Evolutionary conservation across 805 yeast genomes (phyloP).

Genomic region (Saccharomyces cerevisiae): DNA sequence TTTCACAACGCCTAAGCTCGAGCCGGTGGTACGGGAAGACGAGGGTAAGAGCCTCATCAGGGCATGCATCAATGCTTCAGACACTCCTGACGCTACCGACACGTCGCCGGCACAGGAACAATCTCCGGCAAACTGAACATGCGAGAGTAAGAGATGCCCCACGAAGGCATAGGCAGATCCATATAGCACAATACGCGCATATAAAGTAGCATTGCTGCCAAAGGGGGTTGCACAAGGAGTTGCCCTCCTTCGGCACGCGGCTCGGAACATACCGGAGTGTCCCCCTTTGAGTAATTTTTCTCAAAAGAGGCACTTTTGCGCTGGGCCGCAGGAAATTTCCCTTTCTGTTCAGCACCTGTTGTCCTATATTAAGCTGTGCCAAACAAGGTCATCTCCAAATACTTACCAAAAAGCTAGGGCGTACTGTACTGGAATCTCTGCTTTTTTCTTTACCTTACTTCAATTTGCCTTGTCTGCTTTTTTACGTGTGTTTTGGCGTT

Average conservation of each 20-base stretch:
- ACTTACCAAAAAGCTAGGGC: not conserved
- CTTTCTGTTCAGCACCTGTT: not conserved
- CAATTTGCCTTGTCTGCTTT: not conserved
- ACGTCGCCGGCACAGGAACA: not conserved
- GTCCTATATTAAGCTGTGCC: not conserved
- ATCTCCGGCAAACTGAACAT: not conserved
- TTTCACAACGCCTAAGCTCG: slow-evolving; percentile 92
- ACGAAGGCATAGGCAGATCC: not conserved
- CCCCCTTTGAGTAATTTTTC: not conserved
- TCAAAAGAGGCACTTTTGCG: not conserved
- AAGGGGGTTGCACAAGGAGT: not conserved
- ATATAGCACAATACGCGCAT: not conserved
- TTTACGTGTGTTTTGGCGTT: not conserved
- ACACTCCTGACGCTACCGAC: slow-evolving; percentile 25
- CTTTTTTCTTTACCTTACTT: not conserved
- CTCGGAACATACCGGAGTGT: not conserved
- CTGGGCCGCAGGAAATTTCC: not conserved
- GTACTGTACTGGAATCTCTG: not conserved
- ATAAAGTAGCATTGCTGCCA: not conserved
- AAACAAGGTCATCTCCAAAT: not conserved
- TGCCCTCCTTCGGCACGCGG: not conserved
- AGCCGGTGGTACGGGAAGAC: slow-evolving; percentile 86
- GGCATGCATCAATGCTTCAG: slow-evolving; percentile 76
- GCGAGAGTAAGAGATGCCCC: not conserved
- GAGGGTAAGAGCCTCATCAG: slow-evolving; percentile 93